Base-by-base conservation (phyloP, 106 monocot species). In the Chionographis japonica region DNA sequence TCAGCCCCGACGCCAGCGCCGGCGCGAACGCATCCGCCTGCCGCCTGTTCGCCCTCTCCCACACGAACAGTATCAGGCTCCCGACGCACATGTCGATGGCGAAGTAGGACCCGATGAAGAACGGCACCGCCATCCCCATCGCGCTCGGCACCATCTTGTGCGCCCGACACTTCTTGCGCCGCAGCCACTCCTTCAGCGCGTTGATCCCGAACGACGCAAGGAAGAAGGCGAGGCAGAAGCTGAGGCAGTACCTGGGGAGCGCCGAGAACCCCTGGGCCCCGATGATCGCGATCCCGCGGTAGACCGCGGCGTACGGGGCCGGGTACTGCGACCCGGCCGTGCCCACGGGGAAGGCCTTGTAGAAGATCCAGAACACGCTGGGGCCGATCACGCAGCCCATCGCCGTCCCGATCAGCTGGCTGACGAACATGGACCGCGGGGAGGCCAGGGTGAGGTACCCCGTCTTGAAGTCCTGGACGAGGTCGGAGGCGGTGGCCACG, bases 81-180 rank as follows among this genome's bases (percentile, higher is more conserved):
- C 80, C 80, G 1, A 80, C 65, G 19, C 74, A 80, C 80, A 80
- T 80, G 42, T 80, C 80, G 39, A 80, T 80, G 27, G 80, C 60
- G 70, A 80, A 80, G 70, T 75, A 80, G 4, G 74, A 63, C 0
- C 80, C 80, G n/a, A 75, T 37, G 69, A 65, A 80, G 75, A 80
- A 80, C 2, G 80, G 80, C 4, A 80, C 56, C 0, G 80, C 80
- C 70, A 80, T 70, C 40, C 63, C 80, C 65, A 80, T 74, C 11
- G 80, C 62, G 4, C 68, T 73, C 2, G 80, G 80, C 16, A 80
- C 55, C 58, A 63, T 72, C 16, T 50, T n/a, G 4, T 27, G 15
- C 2, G 59, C 20, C 19, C 19, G 19, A 16, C 63, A 63, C 15
- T 50, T 4, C 15, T 37, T 43, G 12, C 40, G 15, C 51, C 43